A percentile compares a stretch with the other conserved stretches of the same genome.
Evolutionary conservation across 805 yeast genomes (phyloP).

Genomic region (Cyberlindnera japonica): DNA sequence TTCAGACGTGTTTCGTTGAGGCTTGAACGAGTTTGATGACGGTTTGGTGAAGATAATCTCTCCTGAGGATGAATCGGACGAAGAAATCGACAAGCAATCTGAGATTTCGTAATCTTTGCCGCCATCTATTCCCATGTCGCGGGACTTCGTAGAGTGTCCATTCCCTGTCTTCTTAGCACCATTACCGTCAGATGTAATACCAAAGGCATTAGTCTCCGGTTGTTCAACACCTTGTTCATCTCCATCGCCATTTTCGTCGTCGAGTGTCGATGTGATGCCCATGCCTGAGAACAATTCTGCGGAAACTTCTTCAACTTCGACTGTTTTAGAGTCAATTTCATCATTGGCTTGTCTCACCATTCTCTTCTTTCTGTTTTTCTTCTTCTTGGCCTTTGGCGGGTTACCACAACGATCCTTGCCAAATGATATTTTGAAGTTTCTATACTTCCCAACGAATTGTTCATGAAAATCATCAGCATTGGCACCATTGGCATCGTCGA

Average conservation of each 20-base stretch:
- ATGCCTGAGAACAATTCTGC: constrained; percentile 23
- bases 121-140: constrained; percentile 3
- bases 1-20: constrained; percentile 4
- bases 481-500: constrained; percentile 50
- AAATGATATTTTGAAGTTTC: constrained; percentile 54
- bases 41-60: constrained; percentile 13
- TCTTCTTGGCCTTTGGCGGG: constrained; percentile 50
- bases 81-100: constrained; percentile 11
- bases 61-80: constrained; percentile 8
- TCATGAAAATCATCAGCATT: constrained; percentile 34
- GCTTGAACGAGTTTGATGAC: constrained; percentile 5
- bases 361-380: constrained; percentile 29
- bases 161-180: too few relatives aligned
- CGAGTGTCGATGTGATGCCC: constrained; percentile 21
- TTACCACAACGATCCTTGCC: constrained; percentile 84
- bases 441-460: constrained; percentile 44
- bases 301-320: constrained; percentile 22
- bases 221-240: background rate
- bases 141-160: constrained; percentile 1
- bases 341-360: constrained; percentile 1
- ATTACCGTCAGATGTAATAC: constrained; percentile 15
- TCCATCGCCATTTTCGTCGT: constrained; percentile 5
- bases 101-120: constrained; percentile 3
- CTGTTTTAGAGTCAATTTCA: constrained; percentile 5
- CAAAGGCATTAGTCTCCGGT: constrained; percentile 17